Evolutionary conservation across 1,284 basidiomycete species (phyloP), one percentile per base, ranked within the genome.

Genomic region (Testicularia cyperi): DNA sequence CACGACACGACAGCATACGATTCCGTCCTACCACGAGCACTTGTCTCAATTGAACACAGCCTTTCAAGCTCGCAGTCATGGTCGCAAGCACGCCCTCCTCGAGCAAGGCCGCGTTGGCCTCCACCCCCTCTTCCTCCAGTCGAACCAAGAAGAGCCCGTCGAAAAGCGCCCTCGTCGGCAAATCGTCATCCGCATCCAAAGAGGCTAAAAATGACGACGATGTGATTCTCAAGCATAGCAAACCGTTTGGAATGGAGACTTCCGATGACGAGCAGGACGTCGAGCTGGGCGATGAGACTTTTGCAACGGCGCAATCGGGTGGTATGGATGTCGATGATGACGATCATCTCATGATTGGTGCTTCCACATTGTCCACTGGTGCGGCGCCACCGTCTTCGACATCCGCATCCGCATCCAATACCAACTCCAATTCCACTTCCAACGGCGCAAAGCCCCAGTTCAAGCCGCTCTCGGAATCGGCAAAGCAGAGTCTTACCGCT

Each of bases 291-390:
- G 63, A 65, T 31, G 49, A 49, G 18, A 41, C 46, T 3, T 51
- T 57, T 15, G 32, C 35, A 20, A 33, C 34, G 12, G 44, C n/a
- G n/a, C 43, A 34, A 18, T 38, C 46, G 12, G 44, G 46, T 5
- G 45, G 32, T 6, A 38, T 38, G n/a, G 34, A 32, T 9, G 40
- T 49, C 28, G 47, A 60, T 0, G 52, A 49, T 9, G 54, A 64
- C 26, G 63, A 65, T 34, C 51, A 65, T 29, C 41, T 65, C 4
- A 61, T 62, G 63, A 62, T 65, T 23, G 48, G 47, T 8, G 24
- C 42, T 14, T 45, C 57, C 10, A 18, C 39, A 19, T 6, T 34
- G 13, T 7, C 43, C 26, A 15, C 45, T 10, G 1, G 46, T 7
- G 20, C 42, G 2, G 6, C 35, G 20, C 7, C 40, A 5, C 3